Percentiles rank a stretch among this genome's conserved stretches.
These are phyloP conservation scores for Salix koriyanagi DNA, from an alignment of 345 rosid species.

Conservation along the genomic window DNA sequence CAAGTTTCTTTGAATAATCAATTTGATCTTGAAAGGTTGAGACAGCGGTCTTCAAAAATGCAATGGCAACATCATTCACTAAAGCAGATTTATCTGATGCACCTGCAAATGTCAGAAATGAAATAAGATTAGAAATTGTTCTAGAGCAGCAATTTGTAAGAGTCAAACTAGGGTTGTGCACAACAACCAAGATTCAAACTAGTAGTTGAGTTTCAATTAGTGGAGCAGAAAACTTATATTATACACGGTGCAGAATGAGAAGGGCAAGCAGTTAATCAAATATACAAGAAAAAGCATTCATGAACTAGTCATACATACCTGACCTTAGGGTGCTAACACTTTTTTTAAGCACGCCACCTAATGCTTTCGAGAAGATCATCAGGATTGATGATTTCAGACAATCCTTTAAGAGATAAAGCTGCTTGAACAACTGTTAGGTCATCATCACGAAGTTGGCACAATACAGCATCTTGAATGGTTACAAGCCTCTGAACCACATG, in stretches of 20 bases:
- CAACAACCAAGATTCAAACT: neutral
- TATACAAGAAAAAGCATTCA: neutral
- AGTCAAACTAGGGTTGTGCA: neutral
- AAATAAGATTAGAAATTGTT: no score
- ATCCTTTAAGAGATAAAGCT: conserved; percentile 59
- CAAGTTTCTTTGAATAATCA: conserved; percentile 48
- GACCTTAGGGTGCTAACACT: conserved; percentile 44
- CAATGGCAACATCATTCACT: conserved; percentile 54
- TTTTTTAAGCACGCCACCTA: conserved; percentile 48
- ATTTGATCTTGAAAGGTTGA: conserved; percentile 38
- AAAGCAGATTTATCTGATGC: conserved; percentile 39
- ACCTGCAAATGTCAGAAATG: conserved; percentile 36
- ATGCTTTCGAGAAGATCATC: conserved; percentile 53
- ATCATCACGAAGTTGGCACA: conserved; percentile 71
- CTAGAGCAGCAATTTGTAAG: no score
- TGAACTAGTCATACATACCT: conserved; percentile 39
- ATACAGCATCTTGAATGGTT: conserved; percentile 58
- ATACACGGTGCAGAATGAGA: neutral
- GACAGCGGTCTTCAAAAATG: conserved; percentile 50
- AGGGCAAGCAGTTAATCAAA: neutral
- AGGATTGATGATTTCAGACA: conserved; percentile 47
- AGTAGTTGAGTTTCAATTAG: neutral
- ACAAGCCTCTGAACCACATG: conserved; percentile 52
- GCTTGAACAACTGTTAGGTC: conserved; percentile 75
- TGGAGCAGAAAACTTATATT: neutral